Evolutionary conservation across 192 early-diverging fungal genomes (phyloP).

Genomic region (Piromyces finnis): DNA sequence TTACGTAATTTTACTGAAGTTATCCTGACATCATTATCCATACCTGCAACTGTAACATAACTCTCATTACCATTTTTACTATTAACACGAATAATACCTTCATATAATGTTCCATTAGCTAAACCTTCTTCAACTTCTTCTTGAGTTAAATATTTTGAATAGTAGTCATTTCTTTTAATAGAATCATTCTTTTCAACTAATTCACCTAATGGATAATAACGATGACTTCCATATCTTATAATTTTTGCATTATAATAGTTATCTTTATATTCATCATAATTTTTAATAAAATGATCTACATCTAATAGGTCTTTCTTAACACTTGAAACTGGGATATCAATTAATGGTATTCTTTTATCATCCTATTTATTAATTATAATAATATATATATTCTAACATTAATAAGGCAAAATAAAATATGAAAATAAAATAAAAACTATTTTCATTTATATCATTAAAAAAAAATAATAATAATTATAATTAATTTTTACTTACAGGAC

Average conservation of each 20-base stretch:
- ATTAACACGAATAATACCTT: neutral
- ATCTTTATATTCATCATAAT: neutral
- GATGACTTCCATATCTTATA: neutral
- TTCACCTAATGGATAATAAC: neutral
- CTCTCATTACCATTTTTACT: neutral
- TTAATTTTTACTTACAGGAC: neutral
- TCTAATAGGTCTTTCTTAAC: neutral
- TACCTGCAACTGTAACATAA: neutral
- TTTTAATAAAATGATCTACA: neutral
- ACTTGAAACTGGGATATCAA: neutral
- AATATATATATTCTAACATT: too few relatives aligned
- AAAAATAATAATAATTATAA: neutral
- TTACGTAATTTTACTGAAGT: slow-evolving; percentile 58
- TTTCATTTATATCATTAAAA: neutral
- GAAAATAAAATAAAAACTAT: neutral
- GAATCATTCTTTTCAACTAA: neutral
- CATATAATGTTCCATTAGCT: neutral
- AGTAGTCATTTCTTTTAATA: neutral
- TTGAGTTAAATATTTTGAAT: neutral
- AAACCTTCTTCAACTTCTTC: neutral
- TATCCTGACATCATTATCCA: slow-evolving; percentile 61
- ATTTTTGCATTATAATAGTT: neutral
- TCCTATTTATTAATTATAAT: neutral
- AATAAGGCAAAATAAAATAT: too few relatives aligned
- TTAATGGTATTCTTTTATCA: neutral